These are phyloP conservation scores for Litchi chinensis DNA, from an alignment of 345 rosid genomes.

Conservation along the genomic window DNA sequence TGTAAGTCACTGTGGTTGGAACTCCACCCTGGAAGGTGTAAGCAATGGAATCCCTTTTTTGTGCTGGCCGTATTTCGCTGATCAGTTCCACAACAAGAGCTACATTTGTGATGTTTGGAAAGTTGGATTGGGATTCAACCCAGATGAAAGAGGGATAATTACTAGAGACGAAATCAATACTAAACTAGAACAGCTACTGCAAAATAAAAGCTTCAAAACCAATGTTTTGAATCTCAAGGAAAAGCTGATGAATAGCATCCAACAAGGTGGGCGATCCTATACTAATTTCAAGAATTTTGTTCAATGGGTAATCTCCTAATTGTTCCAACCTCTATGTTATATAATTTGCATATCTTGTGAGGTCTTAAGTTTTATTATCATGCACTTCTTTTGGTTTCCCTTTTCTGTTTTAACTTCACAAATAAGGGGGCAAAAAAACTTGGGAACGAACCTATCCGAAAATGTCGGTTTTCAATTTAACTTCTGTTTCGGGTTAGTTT, in stretches of 20 bases:
- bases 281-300: conserved; percentile 28
- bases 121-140: conserved; percentile 45
- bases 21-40: conserved; percentile 56
- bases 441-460: no score
- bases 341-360: no score
- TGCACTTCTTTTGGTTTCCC: no score
- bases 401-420: no score
- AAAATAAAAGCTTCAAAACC: conserved; percentile 19
- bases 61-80: conserved; percentile 55
- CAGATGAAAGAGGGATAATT: conserved; percentile 29
- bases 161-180: conserved; percentile 33
- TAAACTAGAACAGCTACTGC: conserved; percentile 38
- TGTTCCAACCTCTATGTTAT: no score
- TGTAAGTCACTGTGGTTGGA: conserved; percentile 67
- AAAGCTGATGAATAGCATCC: conserved; percentile 12
- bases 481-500: no score
- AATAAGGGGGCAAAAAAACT: no score
- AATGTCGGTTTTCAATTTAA: no score
- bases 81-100: conserved; percentile 39
- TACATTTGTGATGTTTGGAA: conserved; percentile 52
- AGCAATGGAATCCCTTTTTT: conserved; percentile 54
- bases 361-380: no score
- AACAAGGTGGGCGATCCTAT: conserved; percentile 34
- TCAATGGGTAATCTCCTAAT: conserved; percentile 25
- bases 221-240: conserved; percentile 29